Conservation (phyloP, 345 rosid species). For the Sisymbrium irio region DNA sequence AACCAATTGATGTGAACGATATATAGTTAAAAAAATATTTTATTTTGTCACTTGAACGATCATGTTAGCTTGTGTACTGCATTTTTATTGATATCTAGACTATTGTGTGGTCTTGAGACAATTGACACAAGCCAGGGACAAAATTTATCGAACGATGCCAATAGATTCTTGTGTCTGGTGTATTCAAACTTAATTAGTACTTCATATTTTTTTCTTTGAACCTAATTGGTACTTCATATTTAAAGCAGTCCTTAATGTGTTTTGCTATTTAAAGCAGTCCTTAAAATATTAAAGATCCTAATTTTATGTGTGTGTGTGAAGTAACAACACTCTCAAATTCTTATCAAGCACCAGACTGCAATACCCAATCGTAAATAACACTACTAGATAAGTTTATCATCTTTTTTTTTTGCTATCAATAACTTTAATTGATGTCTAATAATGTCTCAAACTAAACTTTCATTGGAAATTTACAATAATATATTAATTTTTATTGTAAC, state of each 20-base stretch:
- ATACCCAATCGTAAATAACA: neutral
- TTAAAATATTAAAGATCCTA: neutral
- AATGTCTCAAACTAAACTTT: no score
- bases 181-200: neutral
- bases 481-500: no score
- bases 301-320: conserved; percentile 22
- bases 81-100: neutral
- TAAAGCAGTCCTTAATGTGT: neutral
- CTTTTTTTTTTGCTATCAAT: neutral
- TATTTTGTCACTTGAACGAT: neutral
- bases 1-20: neutral
- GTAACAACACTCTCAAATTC: neutral
- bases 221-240: no score
- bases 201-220: neutral
- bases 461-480: no score
- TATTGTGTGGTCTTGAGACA: conserved; percentile 1
- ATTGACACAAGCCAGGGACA: neutral
- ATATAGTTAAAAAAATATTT: neutral
- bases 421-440: no score
- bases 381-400: neutral
- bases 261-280: conserved; percentile 9
- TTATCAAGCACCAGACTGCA: conserved; percentile 10
- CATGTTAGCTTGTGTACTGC: neutral
- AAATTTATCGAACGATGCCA: neutral
- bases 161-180: conserved; percentile 15